Percentiles rank a stretch among this genome's conserved stretches.
These are phyloP conservation scores for Tetragonia tetragonoides DNA, from an alignment of 148 eudicot species.

Conservation along the genomic window DNA sequence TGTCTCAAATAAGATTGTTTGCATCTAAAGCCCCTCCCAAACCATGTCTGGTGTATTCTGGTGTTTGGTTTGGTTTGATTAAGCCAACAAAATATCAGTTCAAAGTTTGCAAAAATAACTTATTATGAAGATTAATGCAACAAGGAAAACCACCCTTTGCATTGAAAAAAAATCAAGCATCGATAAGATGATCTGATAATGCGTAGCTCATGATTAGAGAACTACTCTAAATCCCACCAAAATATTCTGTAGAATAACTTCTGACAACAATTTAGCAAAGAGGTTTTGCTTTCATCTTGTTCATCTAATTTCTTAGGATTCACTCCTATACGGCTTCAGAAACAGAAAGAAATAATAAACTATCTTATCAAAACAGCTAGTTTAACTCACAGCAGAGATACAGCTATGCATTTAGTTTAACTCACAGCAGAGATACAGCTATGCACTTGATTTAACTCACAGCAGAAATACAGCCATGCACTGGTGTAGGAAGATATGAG, in stretches of 20 bases:
- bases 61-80: not conserved
- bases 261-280: not conserved
- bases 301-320: not conserved
- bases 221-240: not conserved
- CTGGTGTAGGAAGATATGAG: not conserved
- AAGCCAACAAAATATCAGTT: not conserved
- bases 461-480: not conserved
- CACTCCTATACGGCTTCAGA: too few species aligned
- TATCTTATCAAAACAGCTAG: too few species aligned
- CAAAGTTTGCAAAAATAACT: not conserved
- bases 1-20: not conserved
- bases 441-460: too few species aligned
- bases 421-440: too few species aligned
- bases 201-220: not conserved
- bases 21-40: not conserved
- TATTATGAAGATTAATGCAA: not conserved
- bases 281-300: not conserved
- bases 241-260: not conserved
- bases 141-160: not conserved
- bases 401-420: too few species aligned
- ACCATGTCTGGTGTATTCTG: not conserved
- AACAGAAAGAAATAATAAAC: too few species aligned
- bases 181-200: not conserved
- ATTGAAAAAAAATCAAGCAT: not conserved
- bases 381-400: too few species aligned